A percentile compares a stretch with the other conserved stretches of the same genome.
These are phyloP conservation scores for Metroxylon sagu DNA, from an alignment of 176 grass and related monocot genomes.

Conservation along the genomic window DNA sequence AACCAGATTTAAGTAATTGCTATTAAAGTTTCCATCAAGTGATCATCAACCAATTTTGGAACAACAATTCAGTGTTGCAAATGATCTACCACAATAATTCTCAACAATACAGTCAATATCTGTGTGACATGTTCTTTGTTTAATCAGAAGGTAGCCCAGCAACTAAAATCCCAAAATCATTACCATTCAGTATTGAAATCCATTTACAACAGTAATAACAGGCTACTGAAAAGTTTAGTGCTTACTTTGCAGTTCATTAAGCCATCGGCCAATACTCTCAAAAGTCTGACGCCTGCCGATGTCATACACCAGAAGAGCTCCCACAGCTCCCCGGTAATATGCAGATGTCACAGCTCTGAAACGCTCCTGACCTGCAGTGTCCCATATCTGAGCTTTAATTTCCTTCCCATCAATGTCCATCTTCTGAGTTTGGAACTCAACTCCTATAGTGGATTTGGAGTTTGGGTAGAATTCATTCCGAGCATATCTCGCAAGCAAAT, in stretches of 20 bases:
- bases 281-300: constrained; percentile 3
- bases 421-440: constrained; percentile 3
- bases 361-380: background rate
- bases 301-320: constrained; percentile 1
- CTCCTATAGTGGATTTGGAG: background rate
- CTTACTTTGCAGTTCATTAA: constrained; percentile 5
- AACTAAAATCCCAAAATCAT: no score
- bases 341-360: background rate
- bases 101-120: no score
- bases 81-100: no score
- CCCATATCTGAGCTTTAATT: constrained; percentile 9
- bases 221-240: background rate
- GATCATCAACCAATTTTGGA: no score
- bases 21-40: no score
- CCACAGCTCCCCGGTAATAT: constrained; percentile 1
- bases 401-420: constrained; percentile 1
- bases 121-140: no score
- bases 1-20: no score
- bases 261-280: background rate
- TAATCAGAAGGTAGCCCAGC: no score
- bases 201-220: no score
- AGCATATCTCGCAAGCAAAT: background rate
- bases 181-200: no score
- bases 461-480: background rate
- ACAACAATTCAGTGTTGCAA: no score